A percentile compares a stretch with the other conserved stretches of the same genome.
Conservation (phyloP, 495 filamentous ascomycete genomes). For the Patellaria atrata region DNA sequence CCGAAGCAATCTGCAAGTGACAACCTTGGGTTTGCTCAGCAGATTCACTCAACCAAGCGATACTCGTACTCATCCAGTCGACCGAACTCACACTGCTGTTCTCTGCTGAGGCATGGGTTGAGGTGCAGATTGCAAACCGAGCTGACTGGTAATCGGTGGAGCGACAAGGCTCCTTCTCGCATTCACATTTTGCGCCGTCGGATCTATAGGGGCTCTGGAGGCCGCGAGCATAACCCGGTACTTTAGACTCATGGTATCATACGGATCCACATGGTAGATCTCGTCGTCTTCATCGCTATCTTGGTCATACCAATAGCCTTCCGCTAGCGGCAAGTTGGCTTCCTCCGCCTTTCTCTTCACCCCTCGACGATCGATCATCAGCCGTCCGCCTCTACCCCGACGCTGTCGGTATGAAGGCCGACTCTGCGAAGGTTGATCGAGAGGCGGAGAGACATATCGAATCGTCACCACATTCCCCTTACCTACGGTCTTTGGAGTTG, state of each 20-base stretch:
- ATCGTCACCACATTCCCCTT: slow-evolving; percentile 9
- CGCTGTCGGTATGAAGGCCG: slow-evolving; percentile 16
- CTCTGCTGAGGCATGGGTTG: no score
- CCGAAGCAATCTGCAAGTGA: no score
- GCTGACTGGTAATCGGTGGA: no score
- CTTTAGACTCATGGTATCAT: slow-evolving; percentile 14
- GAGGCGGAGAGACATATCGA: slow-evolving; percentile 15
- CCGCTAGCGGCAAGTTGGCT: slow-evolving; percentile 10
- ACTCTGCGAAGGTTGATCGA: slow-evolving; percentile 11
- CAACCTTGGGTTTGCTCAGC: no score
- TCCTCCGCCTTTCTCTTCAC: slow-evolving; percentile 6
- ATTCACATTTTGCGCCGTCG: no score
- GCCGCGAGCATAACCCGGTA: slow-evolving; percentile 22
- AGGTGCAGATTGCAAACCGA: no score
- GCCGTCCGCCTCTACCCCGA: slow-evolving; percentile 18
- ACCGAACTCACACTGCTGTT: no score
- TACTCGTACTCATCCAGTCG: no score
- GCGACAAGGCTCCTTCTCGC: no score
- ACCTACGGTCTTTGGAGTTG: slow-evolving; percentile 8
- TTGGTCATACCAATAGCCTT: slow-evolving; percentile 14
- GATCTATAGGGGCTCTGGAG: no score
- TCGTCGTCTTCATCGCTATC: slow-evolving; percentile 20
- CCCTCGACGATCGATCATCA: slow-evolving; percentile 21
- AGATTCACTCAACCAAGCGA: no score
- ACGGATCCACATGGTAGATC: slow-evolving; percentile 15